Evolutionary conservation across 148 eudicot species (phyloP).

Genomic region (Arbutus unedo): DNA sequence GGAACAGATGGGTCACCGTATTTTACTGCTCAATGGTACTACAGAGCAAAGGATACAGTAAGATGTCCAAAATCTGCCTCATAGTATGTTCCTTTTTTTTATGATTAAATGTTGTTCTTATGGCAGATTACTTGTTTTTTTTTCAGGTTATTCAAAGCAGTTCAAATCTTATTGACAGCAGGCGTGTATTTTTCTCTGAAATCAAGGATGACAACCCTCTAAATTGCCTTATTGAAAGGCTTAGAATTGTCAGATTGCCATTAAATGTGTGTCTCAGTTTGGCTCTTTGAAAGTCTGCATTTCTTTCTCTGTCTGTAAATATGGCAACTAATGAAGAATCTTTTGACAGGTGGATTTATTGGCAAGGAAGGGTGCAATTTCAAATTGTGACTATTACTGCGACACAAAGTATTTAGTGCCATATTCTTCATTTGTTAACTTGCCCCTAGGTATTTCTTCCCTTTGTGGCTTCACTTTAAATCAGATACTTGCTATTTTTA

Average conservation of each 20-base stretch:
- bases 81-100: not conserved
- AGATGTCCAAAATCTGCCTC: not conserved
- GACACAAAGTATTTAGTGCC: conserved; percentile 62
- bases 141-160: conserved; percentile 48
- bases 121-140: not conserved
- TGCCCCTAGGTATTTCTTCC: conserved; percentile 39
- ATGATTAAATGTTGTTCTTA: not conserved
- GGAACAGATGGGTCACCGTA: conserved; percentile 45
- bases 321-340: not conserved
- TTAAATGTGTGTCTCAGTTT: conserved; percentile 40
- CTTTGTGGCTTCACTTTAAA: not conserved
- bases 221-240: conserved; percentile 53
- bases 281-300: not conserved
- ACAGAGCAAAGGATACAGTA: conserved; percentile 72
- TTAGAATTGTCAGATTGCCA: conserved; percentile 40
- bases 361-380: conserved; percentile 25
- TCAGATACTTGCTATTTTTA: not conserved
- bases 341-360: conserved; percentile 41
- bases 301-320: not conserved
- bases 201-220: conserved; percentile 70
- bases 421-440: conserved; percentile 44
- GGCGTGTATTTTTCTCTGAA: conserved; percentile 60
- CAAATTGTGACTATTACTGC: conserved; percentile 59
- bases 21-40: conserved; percentile 76
- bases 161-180: conserved; percentile 36